Evolutionary conservation across 106 monocot species (phyloP).

Genomic region (Iris macrosiphon): DNA sequence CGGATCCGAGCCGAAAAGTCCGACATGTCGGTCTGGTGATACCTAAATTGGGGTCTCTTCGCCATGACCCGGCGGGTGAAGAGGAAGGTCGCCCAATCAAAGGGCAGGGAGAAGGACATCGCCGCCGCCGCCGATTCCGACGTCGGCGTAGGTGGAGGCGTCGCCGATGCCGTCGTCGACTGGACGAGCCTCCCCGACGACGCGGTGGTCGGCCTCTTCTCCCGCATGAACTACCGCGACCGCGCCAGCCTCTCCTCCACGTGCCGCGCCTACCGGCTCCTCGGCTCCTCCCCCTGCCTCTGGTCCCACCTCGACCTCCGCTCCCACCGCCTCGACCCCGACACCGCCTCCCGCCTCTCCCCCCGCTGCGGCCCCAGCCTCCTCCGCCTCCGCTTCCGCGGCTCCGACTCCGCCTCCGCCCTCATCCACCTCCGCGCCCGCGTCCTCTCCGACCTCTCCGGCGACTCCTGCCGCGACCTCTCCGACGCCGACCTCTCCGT

Average conservation of each 20-base stretch:
- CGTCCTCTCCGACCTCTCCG: constrained; percentile 1
- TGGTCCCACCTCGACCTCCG: constrained; percentile 85
- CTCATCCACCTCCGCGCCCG: constrained; percentile 12
- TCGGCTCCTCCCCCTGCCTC: constrained; percentile 70
- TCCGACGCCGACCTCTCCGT: constrained; percentile 13
- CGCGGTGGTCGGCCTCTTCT: constrained; percentile 77
- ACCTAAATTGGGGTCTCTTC: too few relatives aligned
- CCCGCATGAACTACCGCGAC: constrained; percentile 78
- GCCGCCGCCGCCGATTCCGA: too few relatives aligned
- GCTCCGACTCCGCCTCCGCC: constrained; percentile 4
- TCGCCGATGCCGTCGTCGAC: constrained; percentile 25
- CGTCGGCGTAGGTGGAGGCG: not conserved
- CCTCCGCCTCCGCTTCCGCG: constrained; percentile 36
- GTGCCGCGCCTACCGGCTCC: constrained; percentile 62
- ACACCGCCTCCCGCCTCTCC: constrained; percentile 41
- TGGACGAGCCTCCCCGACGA: constrained; percentile 87
- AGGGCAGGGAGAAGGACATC: constrained; percentile 45
- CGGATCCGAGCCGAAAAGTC: too few relatives aligned
- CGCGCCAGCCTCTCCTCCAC: constrained; percentile 78
- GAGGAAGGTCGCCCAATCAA: constrained; percentile 31
- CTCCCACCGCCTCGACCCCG: constrained; percentile 35
- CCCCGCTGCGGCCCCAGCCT: constrained; percentile 45
- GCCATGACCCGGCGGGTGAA: constrained; percentile 70
- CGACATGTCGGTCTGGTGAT: too few relatives aligned
- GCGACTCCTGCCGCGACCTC: constrained; percentile 11